These are phyloP conservation scores for Leptomonas pyrrhocoris DNA, from an alignment of 208 protist genomes.

Conservation along the genomic window DNA sequence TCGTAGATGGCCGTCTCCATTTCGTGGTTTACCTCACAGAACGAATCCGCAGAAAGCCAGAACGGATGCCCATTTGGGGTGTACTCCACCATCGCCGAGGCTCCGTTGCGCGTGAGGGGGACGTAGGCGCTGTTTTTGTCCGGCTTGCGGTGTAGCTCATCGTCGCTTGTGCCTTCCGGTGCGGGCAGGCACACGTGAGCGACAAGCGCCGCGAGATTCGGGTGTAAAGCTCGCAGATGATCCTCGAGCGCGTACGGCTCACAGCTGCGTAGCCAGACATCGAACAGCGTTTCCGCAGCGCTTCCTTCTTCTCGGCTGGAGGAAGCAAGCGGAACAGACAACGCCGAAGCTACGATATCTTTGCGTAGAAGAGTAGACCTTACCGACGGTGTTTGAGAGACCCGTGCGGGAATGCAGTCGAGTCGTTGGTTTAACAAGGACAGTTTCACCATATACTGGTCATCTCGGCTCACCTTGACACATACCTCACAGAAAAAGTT, in stretches of 20 bases:
- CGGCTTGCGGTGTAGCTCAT: conserved; percentile 25
- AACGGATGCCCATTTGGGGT: conserved; percentile 46
- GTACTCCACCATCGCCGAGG: conserved; percentile 27
- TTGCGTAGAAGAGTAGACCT: not conserved
- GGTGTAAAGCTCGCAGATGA: conserved; percentile 17
- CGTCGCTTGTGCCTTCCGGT: not conserved
- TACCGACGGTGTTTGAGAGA: not conserved
- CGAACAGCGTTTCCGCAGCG: conserved; percentile 35
- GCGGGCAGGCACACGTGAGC: conserved; percentile 38
- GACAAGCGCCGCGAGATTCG: conserved; percentile 28
- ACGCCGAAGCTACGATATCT: not conserved
- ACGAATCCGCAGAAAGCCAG: conserved; percentile 44
- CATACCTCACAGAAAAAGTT: conserved; percentile 55
- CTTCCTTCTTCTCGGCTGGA: not conserved
- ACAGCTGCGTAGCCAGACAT: conserved; percentile 24
- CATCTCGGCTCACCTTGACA: conserved; percentile 37
- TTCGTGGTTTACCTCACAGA: conserved; percentile 54
- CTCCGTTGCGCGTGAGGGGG: conserved; percentile 19
- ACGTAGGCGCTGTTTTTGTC: conserved; percentile 42
- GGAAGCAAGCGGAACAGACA: not conserved
- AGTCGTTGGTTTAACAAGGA: conserved; percentile 34
- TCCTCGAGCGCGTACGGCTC: conserved; percentile 28
- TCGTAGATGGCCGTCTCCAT: conserved; percentile 58
- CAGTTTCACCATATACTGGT: conserved; percentile 40
- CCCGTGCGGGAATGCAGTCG: not conserved